These are phyloP conservation scores for Botrytis fragariae DNA, from an alignment of 2,329 filamentous ascomycete species.

Conservation along the genomic window DNA sequence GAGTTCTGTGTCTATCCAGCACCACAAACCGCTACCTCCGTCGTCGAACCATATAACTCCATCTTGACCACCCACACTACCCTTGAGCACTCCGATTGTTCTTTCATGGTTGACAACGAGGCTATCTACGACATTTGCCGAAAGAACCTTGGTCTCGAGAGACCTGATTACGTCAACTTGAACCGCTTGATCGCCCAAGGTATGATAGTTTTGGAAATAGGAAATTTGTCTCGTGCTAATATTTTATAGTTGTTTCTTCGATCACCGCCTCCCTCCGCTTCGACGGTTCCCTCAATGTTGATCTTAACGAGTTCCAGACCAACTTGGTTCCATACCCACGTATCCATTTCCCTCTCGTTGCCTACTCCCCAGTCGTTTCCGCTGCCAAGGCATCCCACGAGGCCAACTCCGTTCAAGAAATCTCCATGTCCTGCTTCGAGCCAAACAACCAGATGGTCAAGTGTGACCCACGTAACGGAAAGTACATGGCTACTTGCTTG, in stretches of 20 bases:
- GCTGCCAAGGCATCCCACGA: constrained; percentile 61
- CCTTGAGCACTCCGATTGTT: constrained; percentile 66
- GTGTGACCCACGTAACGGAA: constrained; percentile 63
- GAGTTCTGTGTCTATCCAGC: constrained; percentile 66
- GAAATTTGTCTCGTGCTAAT: constrained; percentile 48
- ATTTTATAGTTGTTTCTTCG: constrained; percentile 64
- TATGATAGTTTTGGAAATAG: constrained; percentile 47
- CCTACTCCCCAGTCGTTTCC: constrained; percentile 62
- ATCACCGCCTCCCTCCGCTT: constrained; percentile 65
- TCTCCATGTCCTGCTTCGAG: constrained; percentile 50
- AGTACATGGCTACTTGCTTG: constrained; percentile 67
- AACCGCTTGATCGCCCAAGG: constrained; percentile 71
- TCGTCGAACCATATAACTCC: constrained; percentile 67
- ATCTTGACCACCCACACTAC: constrained; percentile 56
- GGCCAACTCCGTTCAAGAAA: constrained; percentile 23
- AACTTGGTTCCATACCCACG: constrained; percentile 66
- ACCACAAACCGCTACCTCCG: constrained; percentile 60
- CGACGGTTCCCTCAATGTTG: constrained; percentile 65
- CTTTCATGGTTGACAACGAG: constrained; percentile 67
- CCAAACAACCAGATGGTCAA: constrained; percentile 68
- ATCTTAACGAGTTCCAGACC: constrained; percentile 68
- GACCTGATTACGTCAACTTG: constrained; percentile 62
- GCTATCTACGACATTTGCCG: constrained; percentile 67
- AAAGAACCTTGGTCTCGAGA: constrained; percentile 61
- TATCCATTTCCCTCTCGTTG: constrained; percentile 66